Evolutionary conservation across 768 basidiomycete genomes (phyloP), one percentile per base, ranked within the genome.

Genomic region (Leccinellum rugosiceps): DNA sequence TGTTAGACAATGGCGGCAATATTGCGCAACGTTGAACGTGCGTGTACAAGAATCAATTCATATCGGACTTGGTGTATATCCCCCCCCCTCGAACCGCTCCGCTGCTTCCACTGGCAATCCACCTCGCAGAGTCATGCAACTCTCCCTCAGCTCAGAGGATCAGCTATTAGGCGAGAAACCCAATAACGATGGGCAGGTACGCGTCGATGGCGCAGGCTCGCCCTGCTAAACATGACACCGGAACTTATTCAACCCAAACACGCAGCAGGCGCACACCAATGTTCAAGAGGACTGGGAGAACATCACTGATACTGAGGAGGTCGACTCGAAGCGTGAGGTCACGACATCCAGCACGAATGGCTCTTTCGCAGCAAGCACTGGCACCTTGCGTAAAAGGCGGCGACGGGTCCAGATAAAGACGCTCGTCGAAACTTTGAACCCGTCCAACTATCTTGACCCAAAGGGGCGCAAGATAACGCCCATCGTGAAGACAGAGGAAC

Each of bases 211-310:
- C 9, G 15, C 15, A 35, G 6, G 34, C 34, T 51, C n/a, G 8
- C 26, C 6, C 23, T 30, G 14, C 30, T 41, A 48, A 35, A 35
- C 28, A 15, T 17, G 38, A 15, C 11, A 13, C 53, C 34, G 6
- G 9, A 9, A 21, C 50, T 41, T 26, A 53, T 30, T 50, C 32
- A 35, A 41, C 34, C n/a, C n/a, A n/a, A n/a, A n/a, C n/a, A n/a
- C n/a, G n/a, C n/a, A n/a, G 31, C 23, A 45, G 17, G 15, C 31
- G 65, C 59, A 26, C 43, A 15, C n/a, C n/a, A 19, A n/a, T 41
- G n/a, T 43, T 45, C 25, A 45, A 43, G 44, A 45, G n/a, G 61
- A 53, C 3, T 79, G 76, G 78, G 74, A 75, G 58, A 76, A 79
- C 32, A 23, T 70, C 49, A 60, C 64, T 7, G 67, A 70, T 11